Evolutionary conservation across 192 early-diverging fungal species (phyloP), one percentile per base, ranked within the genome.

Genomic region (Coemansia sp.): DNA sequence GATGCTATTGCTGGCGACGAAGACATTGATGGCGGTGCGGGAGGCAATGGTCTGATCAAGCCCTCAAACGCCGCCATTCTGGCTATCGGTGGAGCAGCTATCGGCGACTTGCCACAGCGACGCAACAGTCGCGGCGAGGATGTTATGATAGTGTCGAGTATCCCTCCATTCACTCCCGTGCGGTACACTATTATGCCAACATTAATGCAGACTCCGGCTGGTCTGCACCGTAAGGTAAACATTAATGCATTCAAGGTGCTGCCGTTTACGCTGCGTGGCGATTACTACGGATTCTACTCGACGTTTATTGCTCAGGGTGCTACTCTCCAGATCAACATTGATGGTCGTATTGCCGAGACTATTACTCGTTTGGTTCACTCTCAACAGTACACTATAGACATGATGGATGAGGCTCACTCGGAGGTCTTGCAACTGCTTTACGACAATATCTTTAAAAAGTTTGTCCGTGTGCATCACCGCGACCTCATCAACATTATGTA

Each of bases 401-500:
- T 86, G 85, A 85, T 87, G 75, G 86, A 87, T 42, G 79, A 85
- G 59, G 86, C 82, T 0, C 86, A 82, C 44, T 62, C 77, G n/a
- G 86, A 87, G 63, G 86, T 87, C 11, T 66, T 87, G 68, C 79
- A 87, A 62, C 79, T 87, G 36, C 77, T 87, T 13, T 87, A 87
- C 60, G 79, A 87, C 72, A 87, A 87, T 42, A 81, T 87, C 49
- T 87, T 82, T 68, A 81, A 80, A 57, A 80, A 81, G 73, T 87
- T 82, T 69, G 79, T 87, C 65, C 72, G 82, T 34, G 66, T 80
- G 73, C 79, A 84, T 42, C 82, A 84, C 68, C 82, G 82, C 71
- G 82, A 84, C 52, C 76, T 84, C 71, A 40, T 67, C 63, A 73
- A 54, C 61, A 67, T 79, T 54, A 77, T 79, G 74, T 84, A 79